Conservation (phyloP, 2,329 filamentous ascomycete genomes). For the Ophiocordyceps australis region DNA sequence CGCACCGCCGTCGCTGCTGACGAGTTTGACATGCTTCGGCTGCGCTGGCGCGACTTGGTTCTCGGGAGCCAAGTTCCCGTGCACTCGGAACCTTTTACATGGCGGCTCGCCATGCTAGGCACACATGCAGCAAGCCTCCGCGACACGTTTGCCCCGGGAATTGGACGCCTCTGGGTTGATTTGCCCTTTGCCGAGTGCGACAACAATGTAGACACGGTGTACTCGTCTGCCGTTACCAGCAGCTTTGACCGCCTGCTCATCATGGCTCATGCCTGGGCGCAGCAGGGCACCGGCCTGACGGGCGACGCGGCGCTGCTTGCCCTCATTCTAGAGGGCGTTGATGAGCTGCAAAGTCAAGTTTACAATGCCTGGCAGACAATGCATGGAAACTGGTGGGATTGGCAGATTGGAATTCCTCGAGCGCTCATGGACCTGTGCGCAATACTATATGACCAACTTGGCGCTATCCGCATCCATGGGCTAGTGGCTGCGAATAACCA, state of each 20-base stretch:
- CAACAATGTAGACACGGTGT: too few species aligned
- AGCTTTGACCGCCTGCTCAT: neutral
- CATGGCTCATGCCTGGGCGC: slow-evolving; percentile 1
- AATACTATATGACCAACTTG: neutral
- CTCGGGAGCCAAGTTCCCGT: too few species aligned
- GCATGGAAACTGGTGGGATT: neutral
- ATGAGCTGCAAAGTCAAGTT: neutral
- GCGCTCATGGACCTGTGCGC: neutral
- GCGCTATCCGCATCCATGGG: neutral
- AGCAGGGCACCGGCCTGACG: neutral
- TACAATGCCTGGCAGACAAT: neutral
- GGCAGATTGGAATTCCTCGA: neutral
- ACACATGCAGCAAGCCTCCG: too few species aligned
- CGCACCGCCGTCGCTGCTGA: too few species aligned
- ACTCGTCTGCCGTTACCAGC: neutral
- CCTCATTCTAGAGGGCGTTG: neutral
- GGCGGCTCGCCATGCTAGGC: too few species aligned
- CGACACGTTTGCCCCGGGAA: too few species aligned
- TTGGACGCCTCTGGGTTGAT: too few species aligned
- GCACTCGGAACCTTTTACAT: too few species aligned
- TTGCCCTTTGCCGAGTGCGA: too few species aligned
- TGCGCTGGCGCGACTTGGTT: too few species aligned
- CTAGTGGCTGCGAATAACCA: neutral
- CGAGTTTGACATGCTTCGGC: too few species aligned
- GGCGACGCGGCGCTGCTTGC: neutral